A percentile compares a stretch with the other conserved stretches of the same genome.
Evolutionary conservation across 2,329 filamentous ascomycete species (phyloP).

Genomic region (Alternaria panax): DNA sequence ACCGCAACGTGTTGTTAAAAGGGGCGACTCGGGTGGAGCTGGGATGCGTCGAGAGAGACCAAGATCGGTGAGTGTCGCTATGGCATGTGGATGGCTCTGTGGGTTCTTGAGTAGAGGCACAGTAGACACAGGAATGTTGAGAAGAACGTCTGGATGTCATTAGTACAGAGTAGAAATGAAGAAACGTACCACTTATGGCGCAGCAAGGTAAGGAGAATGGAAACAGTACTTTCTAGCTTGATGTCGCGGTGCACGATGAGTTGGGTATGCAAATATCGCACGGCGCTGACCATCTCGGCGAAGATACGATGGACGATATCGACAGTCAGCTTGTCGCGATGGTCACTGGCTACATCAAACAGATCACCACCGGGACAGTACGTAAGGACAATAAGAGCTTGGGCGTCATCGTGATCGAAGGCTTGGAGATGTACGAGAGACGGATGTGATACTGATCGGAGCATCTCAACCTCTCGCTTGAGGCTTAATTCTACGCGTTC

Average conservation of each 20-base stretch:
- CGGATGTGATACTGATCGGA: constrained; percentile 86
- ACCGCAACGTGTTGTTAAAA: constrained; percentile 91
- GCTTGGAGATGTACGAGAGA: constrained; percentile 91
- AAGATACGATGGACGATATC: constrained; percentile 83
- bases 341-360: constrained; percentile 85
- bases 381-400: constrained; percentile 84
- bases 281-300: constrained; percentile 83
- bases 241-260: constrained; percentile 96
- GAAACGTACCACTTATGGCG: constrained; percentile 27
- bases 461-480: constrained; percentile 93
- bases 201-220: constrained; percentile 23
- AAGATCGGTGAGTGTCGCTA: constrained; percentile 89
- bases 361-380: constrained; percentile 95
- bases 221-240: constrained; percentile 88
- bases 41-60: constrained; percentile 87
- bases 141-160: constrained; percentile 75
- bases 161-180: constrained; percentile 36
- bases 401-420: constrained; percentile 82
- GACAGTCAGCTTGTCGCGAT: constrained; percentile 72
- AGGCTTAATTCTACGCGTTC: constrained; percentile 92
- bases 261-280: constrained; percentile 82
- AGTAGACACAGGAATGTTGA: constrained; percentile 77
- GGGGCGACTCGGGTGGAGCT: constrained; percentile 74
- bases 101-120: constrained; percentile 73
- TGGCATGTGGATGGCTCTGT: constrained; percentile 77